These are phyloP conservation scores for Penicillium sp. DNA, from an alignment of 2,329 filamentous ascomycete genomes.

Conservation along the genomic window DNA sequence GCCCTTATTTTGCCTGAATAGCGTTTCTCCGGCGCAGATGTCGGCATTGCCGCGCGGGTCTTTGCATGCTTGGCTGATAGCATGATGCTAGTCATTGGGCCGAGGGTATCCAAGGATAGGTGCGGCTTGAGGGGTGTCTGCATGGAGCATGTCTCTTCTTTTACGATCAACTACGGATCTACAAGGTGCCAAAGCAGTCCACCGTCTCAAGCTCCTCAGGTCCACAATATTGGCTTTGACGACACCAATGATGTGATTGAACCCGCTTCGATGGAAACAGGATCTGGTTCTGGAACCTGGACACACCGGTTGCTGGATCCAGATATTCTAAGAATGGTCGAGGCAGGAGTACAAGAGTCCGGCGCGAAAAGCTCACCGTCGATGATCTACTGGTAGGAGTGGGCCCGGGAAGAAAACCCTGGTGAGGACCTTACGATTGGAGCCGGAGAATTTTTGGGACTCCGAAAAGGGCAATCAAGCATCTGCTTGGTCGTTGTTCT, in stretches of 20 bases:
- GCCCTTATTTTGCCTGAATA: neutral
- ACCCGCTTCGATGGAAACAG: constrained; percentile 11
- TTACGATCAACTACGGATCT: neutral
- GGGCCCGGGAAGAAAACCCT: constrained; percentile 19
- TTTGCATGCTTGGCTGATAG: neutral
- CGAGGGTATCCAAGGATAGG: neutral
- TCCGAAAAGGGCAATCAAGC: neutral
- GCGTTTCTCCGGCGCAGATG: neutral
- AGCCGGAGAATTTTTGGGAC: neutral
- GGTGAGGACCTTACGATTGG: constrained; percentile 14
- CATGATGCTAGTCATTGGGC: neutral
- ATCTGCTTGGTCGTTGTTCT: neutral
- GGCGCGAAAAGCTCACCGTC: constrained; percentile 19
- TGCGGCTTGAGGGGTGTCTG: too few relatives aligned
- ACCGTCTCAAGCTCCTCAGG: constrained; percentile 7
- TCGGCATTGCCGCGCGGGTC: constrained; percentile 1
- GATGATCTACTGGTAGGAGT: constrained; percentile 22
- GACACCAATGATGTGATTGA: constrained; percentile 23
- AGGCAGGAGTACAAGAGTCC: constrained; percentile 12
- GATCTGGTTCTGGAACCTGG: constrained; percentile 24
- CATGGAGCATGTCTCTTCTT: neutral
- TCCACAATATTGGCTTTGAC: constrained; percentile 25
- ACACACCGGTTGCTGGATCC: constrained; percentile 25
- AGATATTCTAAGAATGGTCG: constrained; percentile 6
- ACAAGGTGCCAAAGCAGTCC: neutral